These are phyloP conservation scores for Cladosporium cucumerinum DNA, from an alignment of 2,329 filamentous ascomycete genomes.

Conservation along the genomic window DNA sequence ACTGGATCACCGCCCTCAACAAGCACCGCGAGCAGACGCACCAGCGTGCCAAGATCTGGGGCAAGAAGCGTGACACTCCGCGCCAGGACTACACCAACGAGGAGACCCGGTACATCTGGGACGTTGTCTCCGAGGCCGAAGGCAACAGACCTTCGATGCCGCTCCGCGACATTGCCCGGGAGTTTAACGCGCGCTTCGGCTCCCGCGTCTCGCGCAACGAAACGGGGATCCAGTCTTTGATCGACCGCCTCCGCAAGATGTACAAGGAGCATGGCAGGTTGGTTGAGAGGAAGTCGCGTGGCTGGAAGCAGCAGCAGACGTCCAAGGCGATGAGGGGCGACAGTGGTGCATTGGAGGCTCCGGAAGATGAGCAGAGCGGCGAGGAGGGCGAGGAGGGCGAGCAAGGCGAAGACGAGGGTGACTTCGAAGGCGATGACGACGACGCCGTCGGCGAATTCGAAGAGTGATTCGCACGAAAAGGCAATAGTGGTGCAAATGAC, in stretches of 20 bases:
- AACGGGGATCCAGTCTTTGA: neutral
- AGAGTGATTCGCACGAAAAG: neutral
- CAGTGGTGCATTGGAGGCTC: neutral
- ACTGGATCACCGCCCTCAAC: conserved; percentile 4
- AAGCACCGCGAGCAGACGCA: conserved; percentile 12
- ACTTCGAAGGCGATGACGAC: neutral
- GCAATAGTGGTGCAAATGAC: neutral
- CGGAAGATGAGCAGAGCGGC: neutral
- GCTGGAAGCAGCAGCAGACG: neutral
- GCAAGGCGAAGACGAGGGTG: neutral
- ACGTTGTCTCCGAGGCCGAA: neutral
- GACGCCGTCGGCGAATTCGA: too few species aligned
- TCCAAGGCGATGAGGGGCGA: neutral
- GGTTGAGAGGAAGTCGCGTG: neutral
- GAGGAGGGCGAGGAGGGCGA: neutral
- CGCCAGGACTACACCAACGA: conserved; percentile 1
- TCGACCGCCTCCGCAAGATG: conserved; percentile 12
- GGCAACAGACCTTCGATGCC: neutral
- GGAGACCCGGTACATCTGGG: neutral
- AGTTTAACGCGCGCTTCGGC: conserved; percentile 5
- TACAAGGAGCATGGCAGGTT: neutral
- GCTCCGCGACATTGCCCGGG: neutral
- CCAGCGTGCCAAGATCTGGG: conserved; percentile 2
- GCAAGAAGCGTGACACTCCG: neutral
- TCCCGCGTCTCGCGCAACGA: neutral